Conservation (phyloP, 371 early-diverging fungal species). For the Mortierella sp. region DNA sequence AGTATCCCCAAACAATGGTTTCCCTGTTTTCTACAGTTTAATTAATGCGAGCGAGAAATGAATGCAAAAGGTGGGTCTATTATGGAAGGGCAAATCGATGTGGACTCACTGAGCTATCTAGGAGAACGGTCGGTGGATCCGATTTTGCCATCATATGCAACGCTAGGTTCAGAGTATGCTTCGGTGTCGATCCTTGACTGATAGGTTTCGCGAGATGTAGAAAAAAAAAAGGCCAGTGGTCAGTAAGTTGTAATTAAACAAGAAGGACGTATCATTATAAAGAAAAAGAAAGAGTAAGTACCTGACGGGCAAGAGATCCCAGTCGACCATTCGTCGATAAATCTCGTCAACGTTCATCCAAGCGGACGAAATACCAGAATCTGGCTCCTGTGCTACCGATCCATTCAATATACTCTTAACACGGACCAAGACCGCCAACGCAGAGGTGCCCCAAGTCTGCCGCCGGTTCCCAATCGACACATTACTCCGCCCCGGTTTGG, state of each 20-base stretch:
- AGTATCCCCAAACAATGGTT: background rate
- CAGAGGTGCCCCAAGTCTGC: conserved; percentile 51
- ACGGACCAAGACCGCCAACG: conserved; percentile 41
- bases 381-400: background rate
- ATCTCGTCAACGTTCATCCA: conserved; percentile 59
- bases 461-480: conserved; percentile 54
- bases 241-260: background rate
- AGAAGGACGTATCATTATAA: no score
- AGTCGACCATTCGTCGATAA: conserved; percentile 50
- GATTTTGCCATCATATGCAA: conserved; percentile 57
- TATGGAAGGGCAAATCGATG: conserved; percentile 38
- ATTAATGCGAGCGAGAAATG: background rate
- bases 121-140: conserved; percentile 41
- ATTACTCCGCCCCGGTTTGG: conserved; percentile 33
- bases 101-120: conserved; percentile 47
- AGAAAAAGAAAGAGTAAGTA: background rate
- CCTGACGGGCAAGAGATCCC: conserved; percentile 56
- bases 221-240: background rate
- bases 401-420: conserved; percentile 18
- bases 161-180: conserved; percentile 52
- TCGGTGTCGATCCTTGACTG: conserved; percentile 56
- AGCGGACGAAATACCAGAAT: conserved; percentile 3
- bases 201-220: background rate
- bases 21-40: background rate
- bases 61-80: background rate